Base-by-base conservation (phyloP, 1,284 basidiomycete genomes). In the Amylostereum areolatum region DNA sequence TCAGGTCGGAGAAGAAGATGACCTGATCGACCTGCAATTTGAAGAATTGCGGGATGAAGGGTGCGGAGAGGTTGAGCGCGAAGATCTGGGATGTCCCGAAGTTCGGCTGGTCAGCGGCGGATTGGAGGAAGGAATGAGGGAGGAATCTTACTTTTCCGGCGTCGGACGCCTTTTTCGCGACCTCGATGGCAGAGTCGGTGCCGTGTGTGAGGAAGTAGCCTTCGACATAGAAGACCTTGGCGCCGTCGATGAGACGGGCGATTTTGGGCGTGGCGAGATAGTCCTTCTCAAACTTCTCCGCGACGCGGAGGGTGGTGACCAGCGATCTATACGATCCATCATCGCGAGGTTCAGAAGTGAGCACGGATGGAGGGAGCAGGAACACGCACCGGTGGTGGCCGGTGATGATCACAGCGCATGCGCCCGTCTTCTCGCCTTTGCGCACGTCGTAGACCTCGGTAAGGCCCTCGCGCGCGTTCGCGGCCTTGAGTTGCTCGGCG, bases 131-230 rank as follows among this genome's bases (percentile, higher is more conserved):
- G 28, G 27, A 39, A n/a, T 18, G 36, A 12, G 29, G 18, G 6
- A 46, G n/a, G 32, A 10, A 11, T 48, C 66, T 32, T 55, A 87
- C 90, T 80, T 96, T 97, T 61, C 85, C 80, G 12, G 77, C 75
- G 45, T 74, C 72, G 12, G 89, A 83, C n/a, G 92, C 88, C 60
- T 87, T 83, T 68, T 91, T 83, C 64, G 89, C 86, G 49, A 99
- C 66, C 58, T 86, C 77, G 45, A 94, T 68, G 39, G 84, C 84
- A 30, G 80, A 81, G 59, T 86, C 84, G 52, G 82, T 66, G 48
- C 95, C 95, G 67, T 99, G 96, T 25, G 96, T 97, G 56, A 99
- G 80, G 83, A 99, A 98, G 78, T 89, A 99, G 18, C 97, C 96
- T 61, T 94, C 97, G 53, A 98, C 83, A 76, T 99, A 99, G 74